These are phyloP conservation scores for Lignosus rhinocerotis DNA, from an alignment of 1,284 basidiomycete genomes.

Conservation along the genomic window DNA sequence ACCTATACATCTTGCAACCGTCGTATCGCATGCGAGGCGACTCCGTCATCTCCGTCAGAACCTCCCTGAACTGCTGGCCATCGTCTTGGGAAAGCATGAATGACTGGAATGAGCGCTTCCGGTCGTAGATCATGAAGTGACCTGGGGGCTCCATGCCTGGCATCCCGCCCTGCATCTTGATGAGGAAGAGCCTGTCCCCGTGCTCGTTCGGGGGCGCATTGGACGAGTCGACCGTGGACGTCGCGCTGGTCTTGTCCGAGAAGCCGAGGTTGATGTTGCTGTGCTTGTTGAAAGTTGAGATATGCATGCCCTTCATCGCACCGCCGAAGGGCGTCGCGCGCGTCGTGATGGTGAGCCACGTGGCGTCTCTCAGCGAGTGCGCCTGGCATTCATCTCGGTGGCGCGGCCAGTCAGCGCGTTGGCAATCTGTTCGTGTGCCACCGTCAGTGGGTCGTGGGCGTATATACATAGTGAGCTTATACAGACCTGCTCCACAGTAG, in stretches of 20 bases:
- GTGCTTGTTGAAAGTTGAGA: slow-evolving; percentile 12
- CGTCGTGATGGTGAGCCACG: slow-evolving; percentile 37
- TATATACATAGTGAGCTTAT: slow-evolving; percentile 23
- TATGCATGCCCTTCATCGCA: slow-evolving; percentile 10
- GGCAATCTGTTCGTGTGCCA: slow-evolving; percentile 35
- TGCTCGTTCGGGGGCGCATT: slow-evolving; percentile 34
- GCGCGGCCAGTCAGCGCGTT: slow-evolving; percentile 38
- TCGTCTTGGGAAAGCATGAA: slow-evolving; percentile 26
- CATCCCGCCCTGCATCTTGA: slow-evolving; percentile 38
- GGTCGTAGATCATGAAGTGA: slow-evolving; percentile 41
- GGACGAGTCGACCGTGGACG: neutral
- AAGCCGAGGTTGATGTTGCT: slow-evolving; percentile 4
- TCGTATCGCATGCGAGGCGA: slow-evolving; percentile 21
- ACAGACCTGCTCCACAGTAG: slow-evolving; percentile 38
- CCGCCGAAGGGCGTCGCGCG: neutral
- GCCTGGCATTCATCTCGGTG: slow-evolving; percentile 37
- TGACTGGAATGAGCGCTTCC: slow-evolving; percentile 38
- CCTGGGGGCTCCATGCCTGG: slow-evolving; percentile 2
- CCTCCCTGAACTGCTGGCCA: slow-evolving; percentile 9
- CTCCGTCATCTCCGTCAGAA: slow-evolving; percentile 20
- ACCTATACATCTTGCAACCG: slow-evolving; percentile 35
- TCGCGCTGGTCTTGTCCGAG: slow-evolving; percentile 1
- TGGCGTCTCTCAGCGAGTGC: slow-evolving; percentile 38
- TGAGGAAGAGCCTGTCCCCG: slow-evolving; percentile 38
- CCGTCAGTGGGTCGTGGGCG: slow-evolving; percentile 12